Conservation (phyloP, 176 grass and related monocot species). For the Saccharum spontaneum region DNA sequence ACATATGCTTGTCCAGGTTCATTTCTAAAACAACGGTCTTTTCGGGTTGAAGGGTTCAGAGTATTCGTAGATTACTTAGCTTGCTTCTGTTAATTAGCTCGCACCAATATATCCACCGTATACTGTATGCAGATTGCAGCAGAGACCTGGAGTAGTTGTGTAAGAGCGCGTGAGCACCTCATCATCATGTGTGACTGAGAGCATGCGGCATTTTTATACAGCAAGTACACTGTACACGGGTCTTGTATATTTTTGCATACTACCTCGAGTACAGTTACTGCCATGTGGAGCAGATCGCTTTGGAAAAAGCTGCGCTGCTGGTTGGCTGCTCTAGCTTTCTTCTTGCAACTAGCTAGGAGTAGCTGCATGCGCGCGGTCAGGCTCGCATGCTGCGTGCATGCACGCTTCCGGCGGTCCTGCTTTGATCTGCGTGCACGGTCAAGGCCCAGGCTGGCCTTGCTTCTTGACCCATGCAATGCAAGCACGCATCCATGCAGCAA, state of each 20-base stretch:
- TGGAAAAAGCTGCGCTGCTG: not conserved
- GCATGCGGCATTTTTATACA: not conserved
- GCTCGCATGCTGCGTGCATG: not conserved
- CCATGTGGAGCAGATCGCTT: conserved; percentile 16
- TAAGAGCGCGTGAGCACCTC: not conserved
- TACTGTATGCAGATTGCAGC: too few relatives aligned
- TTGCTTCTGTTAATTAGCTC: too few relatives aligned
- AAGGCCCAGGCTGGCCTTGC: not conserved
- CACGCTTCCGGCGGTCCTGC: conserved; percentile 1
- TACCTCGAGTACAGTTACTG: conserved; percentile 6
- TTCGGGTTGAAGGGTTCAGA: too few relatives aligned
- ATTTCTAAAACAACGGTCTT: too few relatives aligned
- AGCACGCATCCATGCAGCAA: not conserved
- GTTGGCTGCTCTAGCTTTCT: not conserved
- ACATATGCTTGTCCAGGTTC: too few relatives aligned
- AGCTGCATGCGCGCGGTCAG: not conserved
- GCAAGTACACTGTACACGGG: not conserved
- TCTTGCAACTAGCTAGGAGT: not conserved
- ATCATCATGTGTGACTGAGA: not conserved
- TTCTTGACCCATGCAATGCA: not conserved
- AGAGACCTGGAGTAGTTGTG: too few relatives aligned
- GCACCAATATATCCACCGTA: too few relatives aligned
- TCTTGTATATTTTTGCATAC: not conserved
- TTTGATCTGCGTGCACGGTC: conserved; percentile 22
- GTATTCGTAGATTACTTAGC: too few relatives aligned